Evolutionary conservation across 768 basidiomycete genomes (phyloP), one percentile per base, ranked within the genome.

Genomic region (Brasilioporus rufonigricans): DNA sequence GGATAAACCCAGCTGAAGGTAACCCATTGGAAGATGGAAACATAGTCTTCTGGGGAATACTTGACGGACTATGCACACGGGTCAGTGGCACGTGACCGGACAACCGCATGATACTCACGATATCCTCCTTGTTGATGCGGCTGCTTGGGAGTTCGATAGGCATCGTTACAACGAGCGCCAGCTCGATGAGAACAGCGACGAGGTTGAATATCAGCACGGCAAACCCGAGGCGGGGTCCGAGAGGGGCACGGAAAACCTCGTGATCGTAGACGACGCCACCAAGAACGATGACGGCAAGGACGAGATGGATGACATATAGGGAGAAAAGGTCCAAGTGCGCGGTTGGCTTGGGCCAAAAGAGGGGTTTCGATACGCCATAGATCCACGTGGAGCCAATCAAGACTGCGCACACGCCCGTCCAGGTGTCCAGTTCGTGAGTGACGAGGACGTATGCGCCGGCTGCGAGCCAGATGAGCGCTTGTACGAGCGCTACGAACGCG

Each of bases 1-100:
- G 87, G 87, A 43, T 81, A 77, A 29, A 91, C 75, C 88, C 90
- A 92, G 33, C 64, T 72, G 61, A 90, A 91, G 1, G 86, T 82
- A 0, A 82, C 70, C 90, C 90, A 91, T 38, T 80, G 79, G 73
- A 80, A 82, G 14, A 93, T 75, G 1, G 83, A 73, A 1, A 85
- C 84, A 63, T 91, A 91, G 60, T 92, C 90, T 64, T 93, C 91
- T 0, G 84, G 87, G 2, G 68, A 68, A 57, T 61, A 52, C 38
- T 66, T 71, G 52, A 66, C 50, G 24, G 35, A 71, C 68, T 70
- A 24, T 46, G 36, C 1, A 33, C 16, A n/a, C 50, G 32, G 38
- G 24, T 48, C 57, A 44, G 44, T 0, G 5, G 19, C 2, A 23
- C 11, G 36, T 33, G 31, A 43, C 38, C 44, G 45, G 2, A 12